Base-by-base conservation (phyloP, 140 eudicot species). In the Ambrosia hybrid region DNA sequence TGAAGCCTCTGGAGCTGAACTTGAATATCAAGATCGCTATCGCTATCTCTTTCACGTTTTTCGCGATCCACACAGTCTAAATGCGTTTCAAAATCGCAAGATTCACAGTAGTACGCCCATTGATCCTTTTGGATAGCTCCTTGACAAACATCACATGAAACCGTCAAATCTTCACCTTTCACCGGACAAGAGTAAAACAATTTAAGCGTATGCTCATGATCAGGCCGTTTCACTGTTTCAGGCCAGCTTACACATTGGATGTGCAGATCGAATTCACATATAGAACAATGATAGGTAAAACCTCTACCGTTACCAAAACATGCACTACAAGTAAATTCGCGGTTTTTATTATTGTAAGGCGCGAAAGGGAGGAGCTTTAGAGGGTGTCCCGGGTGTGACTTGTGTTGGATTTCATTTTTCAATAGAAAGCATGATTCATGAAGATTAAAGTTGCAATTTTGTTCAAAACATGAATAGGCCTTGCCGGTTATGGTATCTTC, bases 31-130 rank as follows among this genome's bases (percentile, higher is more conserved):
- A 76, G 41, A 75, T 68, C 69, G 4, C 57, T 51, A 75, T 68
- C 69, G 4, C 57, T 51, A 39, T 69, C 73, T 10, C 5, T 77
- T 65, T 66, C 70, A 39, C 75, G 26, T 72, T 21, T 80, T 26
- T 76, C 77, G 48, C 76, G 10, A 14, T 67, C 48, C 43, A 73
- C 85, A 73, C 95, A 88, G 3, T 76, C 86, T 51, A 79, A 21
- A 80, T 88, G 90, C 16, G 86, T 21, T 71, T 4, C 84, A 39
- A 53, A 85, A 81, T 88, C 83, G 51, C 95, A 88, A 2, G 81
- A 67, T 30, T 51, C 70, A 61, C 88, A 85, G 65, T 76, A 77
- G 53, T 88, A 88, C 8, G 65, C 51, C 95, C 91, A 85, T 2
- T 71, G 66, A 59, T 74, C 68, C 52, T 71, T 78, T n/a, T 67